Conservation (phyloP, 495 filamentous ascomycete species). For the Cercophora newfieldiana region DNA sequence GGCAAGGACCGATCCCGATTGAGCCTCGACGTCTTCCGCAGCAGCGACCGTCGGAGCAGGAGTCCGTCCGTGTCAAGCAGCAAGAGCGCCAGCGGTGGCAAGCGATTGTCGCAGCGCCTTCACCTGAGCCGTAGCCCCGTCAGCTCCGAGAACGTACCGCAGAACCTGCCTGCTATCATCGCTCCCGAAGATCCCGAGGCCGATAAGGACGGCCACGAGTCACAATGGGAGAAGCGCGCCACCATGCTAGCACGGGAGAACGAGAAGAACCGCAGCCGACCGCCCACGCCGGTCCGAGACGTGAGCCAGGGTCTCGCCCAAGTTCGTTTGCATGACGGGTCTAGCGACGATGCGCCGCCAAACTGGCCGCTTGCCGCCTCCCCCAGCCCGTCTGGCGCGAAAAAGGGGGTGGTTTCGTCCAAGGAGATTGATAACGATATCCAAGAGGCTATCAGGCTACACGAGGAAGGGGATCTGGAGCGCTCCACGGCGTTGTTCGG, state of each 20-base stretch:
- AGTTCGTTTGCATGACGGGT: conserved; percentile 27
- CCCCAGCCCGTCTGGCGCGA: conserved; percentile 21
- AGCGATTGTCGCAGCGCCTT: conserved; percentile 68
- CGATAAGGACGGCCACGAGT: conserved; percentile 41
- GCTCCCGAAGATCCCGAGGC: conserved; percentile 48
- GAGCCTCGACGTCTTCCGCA: conserved; percentile 35
- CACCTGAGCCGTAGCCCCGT: conserved; percentile 61
- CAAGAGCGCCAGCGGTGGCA: conserved; percentile 35
- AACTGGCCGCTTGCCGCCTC: conserved; percentile 10
- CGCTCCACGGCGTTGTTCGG: conserved; percentile 84
- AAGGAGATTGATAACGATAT: conserved; percentile 72
- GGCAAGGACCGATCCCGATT: conserved; percentile 25
- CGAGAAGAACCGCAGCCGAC: conserved; percentile 47
- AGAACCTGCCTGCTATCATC: conserved; percentile 72
- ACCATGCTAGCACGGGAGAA: conserved; percentile 77
- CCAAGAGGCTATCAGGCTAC: conserved; percentile 91
- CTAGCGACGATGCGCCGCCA: conserved; percentile 16
- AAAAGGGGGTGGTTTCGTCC: conserved; percentile 41
- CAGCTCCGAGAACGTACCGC: conserved; percentile 73
- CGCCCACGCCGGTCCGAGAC: conserved; percentile 31
- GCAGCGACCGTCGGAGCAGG: conserved; percentile 47
- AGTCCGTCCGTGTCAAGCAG: conserved; percentile 47
- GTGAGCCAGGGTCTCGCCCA: conserved; percentile 26
- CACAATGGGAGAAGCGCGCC: conserved; percentile 83
- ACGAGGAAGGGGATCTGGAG: conserved; percentile 77